These are phyloP conservation scores for Nephromyces sp. DNA, from an alignment of 169 alveolate species.

Conservation along the genomic window DNA sequence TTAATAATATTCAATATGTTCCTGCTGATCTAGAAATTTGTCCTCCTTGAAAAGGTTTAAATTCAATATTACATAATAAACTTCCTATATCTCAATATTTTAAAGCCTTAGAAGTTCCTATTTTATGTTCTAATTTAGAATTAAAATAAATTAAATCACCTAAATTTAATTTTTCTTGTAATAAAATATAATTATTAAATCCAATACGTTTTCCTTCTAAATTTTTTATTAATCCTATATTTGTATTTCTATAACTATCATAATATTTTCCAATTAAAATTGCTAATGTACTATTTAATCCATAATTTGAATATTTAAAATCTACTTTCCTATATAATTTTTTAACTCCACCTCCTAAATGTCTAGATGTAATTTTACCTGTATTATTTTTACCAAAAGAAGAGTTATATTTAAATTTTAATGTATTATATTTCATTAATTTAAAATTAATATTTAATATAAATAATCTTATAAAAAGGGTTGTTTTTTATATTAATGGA, in stretches of 20 bases:
- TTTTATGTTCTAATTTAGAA: neutral
- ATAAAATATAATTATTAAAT: neutral
- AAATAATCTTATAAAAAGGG: neutral
- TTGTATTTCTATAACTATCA: neutral
- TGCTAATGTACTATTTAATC: neutral
- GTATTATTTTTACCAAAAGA: conserved; percentile 21
- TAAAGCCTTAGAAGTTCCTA: neutral
- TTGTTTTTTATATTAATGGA: neutral
- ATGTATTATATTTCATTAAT: conserved; percentile 16
- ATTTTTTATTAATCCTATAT: neutral
- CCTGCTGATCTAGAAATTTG: conserved; percentile 25
- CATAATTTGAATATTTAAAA: neutral
- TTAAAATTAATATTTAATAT: conserved; percentile 5
- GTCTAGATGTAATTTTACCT: conserved; percentile 23
- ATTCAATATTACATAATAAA: conserved; percentile 37
- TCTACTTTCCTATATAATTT: neutral
- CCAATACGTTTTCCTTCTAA: neutral
- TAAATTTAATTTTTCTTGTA: neutral
- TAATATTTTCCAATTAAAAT: neutral
- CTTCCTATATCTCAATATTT: conserved; percentile 4
- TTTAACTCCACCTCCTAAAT: conserved; percentile 2
- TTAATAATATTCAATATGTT: conserved; percentile 18
- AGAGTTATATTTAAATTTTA: conserved; percentile 11
- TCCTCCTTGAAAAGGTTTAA: neutral
- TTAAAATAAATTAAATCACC: neutral